Conservation (phyloP, 2,329 filamentous ascomycete species). For the Phoma sp. region DNA sequence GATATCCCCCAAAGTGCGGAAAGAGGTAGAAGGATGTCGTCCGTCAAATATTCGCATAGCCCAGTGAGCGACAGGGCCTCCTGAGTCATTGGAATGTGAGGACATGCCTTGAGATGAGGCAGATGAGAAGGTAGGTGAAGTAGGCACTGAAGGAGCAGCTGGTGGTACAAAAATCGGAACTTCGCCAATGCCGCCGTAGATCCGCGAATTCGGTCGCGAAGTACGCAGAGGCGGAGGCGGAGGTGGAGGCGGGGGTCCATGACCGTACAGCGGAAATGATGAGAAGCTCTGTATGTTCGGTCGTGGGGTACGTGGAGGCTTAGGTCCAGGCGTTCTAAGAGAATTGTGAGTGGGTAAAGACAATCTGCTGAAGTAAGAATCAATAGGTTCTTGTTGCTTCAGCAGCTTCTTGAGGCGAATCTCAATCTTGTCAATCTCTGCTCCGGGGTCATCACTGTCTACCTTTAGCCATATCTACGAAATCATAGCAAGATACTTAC, state of each 20-base stretch:
- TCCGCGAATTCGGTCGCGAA: slow-evolving; percentile 14
- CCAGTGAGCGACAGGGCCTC: slow-evolving; percentile 49
- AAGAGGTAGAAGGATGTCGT: slow-evolving; percentile 46
- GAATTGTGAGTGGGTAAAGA: slow-evolving; percentile 31
- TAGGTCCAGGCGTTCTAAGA: slow-evolving; percentile 38
- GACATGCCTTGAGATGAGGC: slow-evolving; percentile 50
- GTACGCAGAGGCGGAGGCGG: slow-evolving; percentile 19
- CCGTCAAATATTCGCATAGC: slow-evolving; percentile 53
- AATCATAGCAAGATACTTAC: slow-evolving; percentile 43
- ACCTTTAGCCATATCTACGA: slow-evolving; percentile 19
- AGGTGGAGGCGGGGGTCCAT: slow-evolving; percentile 10
- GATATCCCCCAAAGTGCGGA: slow-evolving; percentile 39
- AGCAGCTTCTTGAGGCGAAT: slow-evolving; percentile 38
- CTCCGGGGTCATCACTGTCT: slow-evolving; percentile 35
- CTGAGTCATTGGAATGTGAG: slow-evolving; percentile 44
- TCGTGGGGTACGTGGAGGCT: slow-evolving; percentile 32
- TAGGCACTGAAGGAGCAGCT: slow-evolving; percentile 46
- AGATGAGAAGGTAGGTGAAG: slow-evolving; percentile 52
- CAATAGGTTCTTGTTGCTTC: slow-evolving; percentile 45
- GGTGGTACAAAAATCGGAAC: slow-evolving; percentile 42
- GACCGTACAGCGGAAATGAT: slow-evolving; percentile 34
- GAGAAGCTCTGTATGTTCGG: slow-evolving; percentile 36
- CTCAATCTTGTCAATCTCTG: slow-evolving; percentile 39
- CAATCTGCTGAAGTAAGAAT: slow-evolving; percentile 41
- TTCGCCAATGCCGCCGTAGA: slow-evolving; percentile 35